Conservation (phyloP, 2,329 filamentous ascomycete species). For the Claviceps sp. region DNA sequence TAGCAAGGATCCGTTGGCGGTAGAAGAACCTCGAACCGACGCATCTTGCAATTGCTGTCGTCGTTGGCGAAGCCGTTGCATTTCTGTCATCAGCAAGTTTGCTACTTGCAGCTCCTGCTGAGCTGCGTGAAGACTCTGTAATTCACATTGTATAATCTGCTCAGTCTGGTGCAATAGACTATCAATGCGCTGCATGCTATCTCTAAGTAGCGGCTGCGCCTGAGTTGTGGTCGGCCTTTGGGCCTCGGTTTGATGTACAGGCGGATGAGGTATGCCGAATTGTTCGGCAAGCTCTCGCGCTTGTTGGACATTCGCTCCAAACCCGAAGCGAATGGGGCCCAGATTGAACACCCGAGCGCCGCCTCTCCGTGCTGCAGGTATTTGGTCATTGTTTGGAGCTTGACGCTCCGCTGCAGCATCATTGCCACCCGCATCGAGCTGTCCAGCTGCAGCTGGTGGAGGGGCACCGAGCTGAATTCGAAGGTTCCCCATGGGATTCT, state of each 20-base stretch:
- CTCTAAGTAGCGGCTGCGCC: slow-evolving; percentile 10
- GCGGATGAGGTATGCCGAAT: slow-evolving; percentile 33
- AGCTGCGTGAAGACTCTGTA: slow-evolving; percentile 46
- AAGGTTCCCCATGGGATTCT: slow-evolving; percentile 17
- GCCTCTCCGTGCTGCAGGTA: slow-evolving; percentile 12
- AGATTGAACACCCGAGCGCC: slow-evolving; percentile 55
- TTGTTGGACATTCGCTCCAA: slow-evolving; percentile 57
- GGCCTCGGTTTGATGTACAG: slow-evolving; percentile 11
- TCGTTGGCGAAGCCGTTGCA: slow-evolving; percentile 47
- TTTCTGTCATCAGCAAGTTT: slow-evolving; percentile 52
- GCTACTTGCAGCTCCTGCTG: slow-evolving; percentile 57
- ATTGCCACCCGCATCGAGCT: slow-evolving; percentile 5
- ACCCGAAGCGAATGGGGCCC: slow-evolving; percentile 61
- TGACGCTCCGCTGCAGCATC: slow-evolving; percentile 6
- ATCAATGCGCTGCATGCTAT: slow-evolving; percentile 34
- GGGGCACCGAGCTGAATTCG: slow-evolving; percentile 18
- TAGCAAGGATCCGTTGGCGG: slow-evolving; percentile 4
- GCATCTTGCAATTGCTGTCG: slow-evolving; percentile 25
- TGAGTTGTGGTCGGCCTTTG: slow-evolving; percentile 10
- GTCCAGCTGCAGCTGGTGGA: slow-evolving; percentile 6
- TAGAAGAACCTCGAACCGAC: slow-evolving; percentile 9
- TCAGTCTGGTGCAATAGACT: slow-evolving; percentile 53
- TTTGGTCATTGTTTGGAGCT: slow-evolving; percentile 8
- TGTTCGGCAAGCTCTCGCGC: slow-evolving; percentile 55
- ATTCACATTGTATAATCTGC: slow-evolving; percentile 54